Percentiles rank a stretch among this genome's conserved stretches.
Conservation (phyloP, 2,329 filamentous ascomycete genomes). For the Exophiala aquamarina region DNA sequence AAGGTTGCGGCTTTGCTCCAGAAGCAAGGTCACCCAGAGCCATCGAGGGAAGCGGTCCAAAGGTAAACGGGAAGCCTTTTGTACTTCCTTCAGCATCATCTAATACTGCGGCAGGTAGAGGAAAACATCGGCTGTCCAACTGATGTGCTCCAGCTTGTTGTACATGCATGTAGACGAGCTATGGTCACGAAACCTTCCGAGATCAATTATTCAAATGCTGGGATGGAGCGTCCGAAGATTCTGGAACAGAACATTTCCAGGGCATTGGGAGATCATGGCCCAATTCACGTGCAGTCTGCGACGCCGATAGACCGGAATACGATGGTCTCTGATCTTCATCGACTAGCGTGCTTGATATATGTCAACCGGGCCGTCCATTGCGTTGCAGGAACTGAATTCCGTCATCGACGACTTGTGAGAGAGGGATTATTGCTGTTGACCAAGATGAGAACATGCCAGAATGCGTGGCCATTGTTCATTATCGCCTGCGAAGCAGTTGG, state of each 20-base stretch:
- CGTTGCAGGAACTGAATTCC: slow-evolving; percentile 18
- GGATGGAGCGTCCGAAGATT: slow-evolving; percentile 7
- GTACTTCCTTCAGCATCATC: slow-evolving; percentile 5
- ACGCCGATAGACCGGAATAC: slow-evolving; percentile 11
- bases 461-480: slow-evolving; percentile 23
- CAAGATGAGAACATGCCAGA: slow-evolving; percentile 22
- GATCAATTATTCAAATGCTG: slow-evolving; percentile 10
- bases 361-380: slow-evolving; percentile 18
- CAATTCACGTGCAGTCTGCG: slow-evolving; percentile 13
- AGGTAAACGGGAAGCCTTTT: slow-evolving; percentile 14
- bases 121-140: slow-evolving; percentile 19
- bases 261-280: slow-evolving; percentile 14
- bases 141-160: slow-evolving; percentile 19
- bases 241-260: slow-evolving; percentile 19
- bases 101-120: slow-evolving; percentile 15
- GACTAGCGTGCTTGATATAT: slow-evolving; percentile 21
- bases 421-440: slow-evolving; percentile 22
- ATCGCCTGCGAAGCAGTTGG: slow-evolving; percentile 21
- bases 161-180: slow-evolving; percentile 18
- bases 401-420: slow-evolving; percentile 18
- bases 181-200: slow-evolving; percentile 11
- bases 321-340: slow-evolving; percentile 21
- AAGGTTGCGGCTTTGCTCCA: slow-evolving; percentile 17
- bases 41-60: slow-evolving; percentile 8
- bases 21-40: slow-evolving; percentile 13